Evolutionary conservation across 2,329 filamentous ascomycete species (phyloP).

Genomic region (Fusarium sp.): DNA sequence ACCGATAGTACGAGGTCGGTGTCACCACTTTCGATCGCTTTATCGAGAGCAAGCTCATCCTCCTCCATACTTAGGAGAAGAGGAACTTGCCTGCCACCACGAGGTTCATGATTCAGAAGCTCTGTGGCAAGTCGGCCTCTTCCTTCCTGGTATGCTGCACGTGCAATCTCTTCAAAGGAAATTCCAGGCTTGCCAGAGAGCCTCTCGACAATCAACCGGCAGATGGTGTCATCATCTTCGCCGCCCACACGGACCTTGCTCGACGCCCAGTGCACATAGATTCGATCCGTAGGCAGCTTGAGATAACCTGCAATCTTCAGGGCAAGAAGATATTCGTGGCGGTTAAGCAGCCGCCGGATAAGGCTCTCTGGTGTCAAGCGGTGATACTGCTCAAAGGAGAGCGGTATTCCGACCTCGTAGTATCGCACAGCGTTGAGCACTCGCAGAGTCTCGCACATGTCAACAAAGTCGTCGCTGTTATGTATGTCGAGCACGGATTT

Average conservation of each 20-base stretch:
- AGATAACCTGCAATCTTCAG: conserved; percentile 89
- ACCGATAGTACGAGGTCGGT: conserved; percentile 93
- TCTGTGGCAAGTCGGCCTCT: conserved; percentile 88
- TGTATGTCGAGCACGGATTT: conserved; percentile 98
- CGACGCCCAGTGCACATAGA: conserved; percentile 97
- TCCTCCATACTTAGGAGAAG: conserved; percentile 94
- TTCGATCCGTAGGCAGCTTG: conserved; percentile 83
- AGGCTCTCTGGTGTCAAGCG: conserved; percentile 88
- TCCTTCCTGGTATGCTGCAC: conserved; percentile 93
- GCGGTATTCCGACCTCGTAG: conserved; percentile 87
- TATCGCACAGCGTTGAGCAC: conserved; percentile 92
- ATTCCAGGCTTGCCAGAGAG: conserved; percentile 89
- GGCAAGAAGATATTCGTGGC: conserved; percentile 90
- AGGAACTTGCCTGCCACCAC: conserved; percentile 95
- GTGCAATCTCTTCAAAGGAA: conserved; percentile 93
- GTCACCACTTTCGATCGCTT: conserved; percentile 94
- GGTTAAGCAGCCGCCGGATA: conserved; percentile 84
- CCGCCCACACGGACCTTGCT: conserved; percentile 88
- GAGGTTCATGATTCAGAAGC: conserved; percentile 90
- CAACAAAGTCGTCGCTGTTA: conserved; percentile 98
- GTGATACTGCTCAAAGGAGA: conserved; percentile 94
- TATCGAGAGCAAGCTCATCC: conserved; percentile 92
- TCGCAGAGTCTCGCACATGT: conserved; percentile 93
- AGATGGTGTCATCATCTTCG: conserved; percentile 89
- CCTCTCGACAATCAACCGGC: conserved; percentile 84